phyloP scores from a whole-genome alignment of 768 basidiomycete species.

The Podaxis mareebaensis region DNA sequence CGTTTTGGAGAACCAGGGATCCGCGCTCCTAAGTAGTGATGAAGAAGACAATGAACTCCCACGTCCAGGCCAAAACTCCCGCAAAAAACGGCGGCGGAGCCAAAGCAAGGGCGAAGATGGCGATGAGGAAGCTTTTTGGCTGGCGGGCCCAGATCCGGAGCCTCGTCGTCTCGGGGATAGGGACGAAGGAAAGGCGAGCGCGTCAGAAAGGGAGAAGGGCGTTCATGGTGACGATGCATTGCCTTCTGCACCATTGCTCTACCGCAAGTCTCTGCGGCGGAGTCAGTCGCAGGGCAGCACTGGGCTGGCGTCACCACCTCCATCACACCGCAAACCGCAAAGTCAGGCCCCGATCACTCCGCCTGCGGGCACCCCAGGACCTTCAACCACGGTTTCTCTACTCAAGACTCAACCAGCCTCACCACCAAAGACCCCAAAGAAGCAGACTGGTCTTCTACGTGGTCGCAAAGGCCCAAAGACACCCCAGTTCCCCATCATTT shows the following conservation, averaged over 20 bases:
- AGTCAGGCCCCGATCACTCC: conserved; percentile 4
- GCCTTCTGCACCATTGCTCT: conserved; percentile 33
- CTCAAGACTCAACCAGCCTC: conserved; percentile 26
- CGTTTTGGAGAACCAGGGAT: conserved; percentile 10
- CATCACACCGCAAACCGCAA: conserved; percentile 50
- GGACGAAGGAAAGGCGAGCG: conserved; percentile 14
- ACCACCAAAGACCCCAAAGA: conserved; percentile 41
- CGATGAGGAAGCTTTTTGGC: conserved; percentile 57
- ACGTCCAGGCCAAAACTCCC: conserved; percentile 22
- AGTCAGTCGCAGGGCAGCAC: conserved; percentile 20
- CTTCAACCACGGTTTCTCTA: conserved; percentile 14
- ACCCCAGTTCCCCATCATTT: conserved; percentile 25
- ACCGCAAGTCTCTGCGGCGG: conserved; percentile 29
- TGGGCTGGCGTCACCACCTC: conserved; percentile 65
- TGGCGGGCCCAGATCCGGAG: conserved; percentile 33
- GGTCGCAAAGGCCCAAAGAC: conserved; percentile 5
- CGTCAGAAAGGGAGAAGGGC: conserved; percentile 17
- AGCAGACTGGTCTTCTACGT: conserved; percentile 26
- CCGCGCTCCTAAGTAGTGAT: conserved; percentile 26
- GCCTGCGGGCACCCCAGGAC: conserved; percentile 5
- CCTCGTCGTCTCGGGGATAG: conserved; percentile 19
- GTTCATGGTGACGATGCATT: conserved; percentile 10
- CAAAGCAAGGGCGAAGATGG: conserved; percentile 31
- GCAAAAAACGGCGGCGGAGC: conserved; percentile 42
- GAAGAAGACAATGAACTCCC: conserved; percentile 30